These are phyloP conservation scores for Cenchrus americanus DNA, from an alignment of 176 grass and related monocot species.

Conservation along the genomic window DNA sequence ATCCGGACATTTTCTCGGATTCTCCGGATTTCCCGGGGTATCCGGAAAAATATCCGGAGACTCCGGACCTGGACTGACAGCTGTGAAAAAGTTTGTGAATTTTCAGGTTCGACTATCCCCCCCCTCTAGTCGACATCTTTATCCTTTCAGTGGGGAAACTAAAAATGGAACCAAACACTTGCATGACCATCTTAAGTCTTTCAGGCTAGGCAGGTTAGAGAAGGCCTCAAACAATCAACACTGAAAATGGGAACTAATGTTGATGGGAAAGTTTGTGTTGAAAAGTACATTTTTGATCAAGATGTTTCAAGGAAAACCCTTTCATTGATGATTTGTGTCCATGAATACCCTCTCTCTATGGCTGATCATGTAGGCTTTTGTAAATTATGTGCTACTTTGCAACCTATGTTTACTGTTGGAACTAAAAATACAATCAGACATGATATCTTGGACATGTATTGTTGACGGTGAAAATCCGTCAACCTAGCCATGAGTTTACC, in stretches of 20 bases:
- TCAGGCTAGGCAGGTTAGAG: not conserved
- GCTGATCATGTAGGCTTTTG: not conserved
- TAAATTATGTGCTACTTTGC: not conserved
- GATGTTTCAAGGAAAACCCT: not conserved
- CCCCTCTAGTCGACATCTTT: too few relatives aligned
- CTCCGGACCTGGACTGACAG: too few relatives aligned
- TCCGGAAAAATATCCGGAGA: too few relatives aligned
- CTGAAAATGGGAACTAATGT: not conserved
- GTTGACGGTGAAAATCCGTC: too few relatives aligned
- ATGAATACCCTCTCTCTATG: not conserved
- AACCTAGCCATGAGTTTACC: too few relatives aligned
- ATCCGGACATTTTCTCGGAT: too few relatives aligned
- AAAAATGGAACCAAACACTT: not conserved
- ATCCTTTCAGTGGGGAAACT: not conserved
- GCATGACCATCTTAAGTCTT: not conserved
- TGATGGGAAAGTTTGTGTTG: constrained; percentile 3
- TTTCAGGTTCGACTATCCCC: too few relatives aligned
- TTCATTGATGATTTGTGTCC: not conserved
- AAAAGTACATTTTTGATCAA: not conserved
- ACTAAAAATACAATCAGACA: not conserved
- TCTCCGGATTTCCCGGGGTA: too few relatives aligned
- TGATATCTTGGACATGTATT: not conserved
- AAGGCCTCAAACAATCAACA: not conserved
- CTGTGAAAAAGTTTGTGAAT: too few relatives aligned
- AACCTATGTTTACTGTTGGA: not conserved